A percentile compares a stretch with the other conserved stretches of the same genome.
Conservation (phyloP, 1,139 yeast genomes). For the Yamadazyma aaseri region DNA sequence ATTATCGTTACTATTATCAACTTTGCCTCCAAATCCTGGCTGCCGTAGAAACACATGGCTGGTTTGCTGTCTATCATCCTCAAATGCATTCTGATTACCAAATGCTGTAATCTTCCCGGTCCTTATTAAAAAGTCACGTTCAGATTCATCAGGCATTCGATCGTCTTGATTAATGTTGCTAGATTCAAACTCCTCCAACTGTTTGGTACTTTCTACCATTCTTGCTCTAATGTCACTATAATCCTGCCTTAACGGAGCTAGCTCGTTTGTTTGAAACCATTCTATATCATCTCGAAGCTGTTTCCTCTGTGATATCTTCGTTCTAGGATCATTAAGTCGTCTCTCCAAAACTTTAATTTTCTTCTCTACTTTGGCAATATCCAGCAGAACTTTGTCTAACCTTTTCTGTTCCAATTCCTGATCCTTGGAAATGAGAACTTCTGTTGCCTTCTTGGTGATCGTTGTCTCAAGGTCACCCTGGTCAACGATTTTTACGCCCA, state of each 20-base stretch:
- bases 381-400: slow-evolving; percentile 59
- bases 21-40: slow-evolving; percentile 34
- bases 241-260: slow-evolving; percentile 56
- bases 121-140: slow-evolving; percentile 75
- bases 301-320: slow-evolving; percentile 67
- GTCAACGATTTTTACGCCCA: slow-evolving; percentile 55
- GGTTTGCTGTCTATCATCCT: slow-evolving; percentile 18
- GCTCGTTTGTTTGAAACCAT: slow-evolving; percentile 50
- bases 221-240: slow-evolving; percentile 64
- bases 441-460: slow-evolving; percentile 70
- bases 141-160: slow-evolving; percentile 64
- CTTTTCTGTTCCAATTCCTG: slow-evolving; percentile 74
- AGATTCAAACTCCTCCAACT: slow-evolving; percentile 16
- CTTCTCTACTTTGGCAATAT: slow-evolving; percentile 39
- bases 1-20: slow-evolving; percentile 4
- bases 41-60: slow-evolving; percentile 36
- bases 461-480: slow-evolving; percentile 73
- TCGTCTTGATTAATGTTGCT: slow-evolving; percentile 28
- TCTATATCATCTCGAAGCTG: slow-evolving; percentile 54
- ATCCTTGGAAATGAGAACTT: slow-evolving; percentile 58
- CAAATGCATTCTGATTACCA: slow-evolving; percentile 65
- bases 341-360: slow-evolving; percentile 48
- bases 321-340: slow-evolving; percentile 50
- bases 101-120: slow-evolving; percentile 96
- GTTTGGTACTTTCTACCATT: slow-evolving; percentile 32